phyloP scores from a whole-genome alignment of 2,329 filamentous ascomycete species.

The Diaporthe helianthi region DNA sequence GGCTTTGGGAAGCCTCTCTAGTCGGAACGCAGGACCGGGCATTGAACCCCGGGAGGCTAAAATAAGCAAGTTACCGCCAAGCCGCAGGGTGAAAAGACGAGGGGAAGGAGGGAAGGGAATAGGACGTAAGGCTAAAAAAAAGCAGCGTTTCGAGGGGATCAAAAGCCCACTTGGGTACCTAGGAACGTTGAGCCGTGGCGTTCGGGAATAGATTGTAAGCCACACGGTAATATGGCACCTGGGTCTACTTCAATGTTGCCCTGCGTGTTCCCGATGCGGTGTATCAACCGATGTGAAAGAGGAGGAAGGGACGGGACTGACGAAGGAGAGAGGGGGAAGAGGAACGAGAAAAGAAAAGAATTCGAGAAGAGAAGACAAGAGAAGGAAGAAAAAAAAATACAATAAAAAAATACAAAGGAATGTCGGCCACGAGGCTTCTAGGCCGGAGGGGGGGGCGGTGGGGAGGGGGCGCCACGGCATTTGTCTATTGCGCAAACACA shows the following conservation, averaged over 20 bases:
- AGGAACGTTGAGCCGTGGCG: constrained; percentile 19
- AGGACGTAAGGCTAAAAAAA: neutral
- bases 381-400: neutral
- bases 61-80: constrained; percentile 18
- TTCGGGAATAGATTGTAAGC: constrained; percentile 18
- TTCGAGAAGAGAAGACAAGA: neutral
- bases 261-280: constrained; percentile 3
- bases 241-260: too few species aligned
- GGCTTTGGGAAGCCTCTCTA: neutral
- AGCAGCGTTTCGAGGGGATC: neutral
- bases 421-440: constrained; percentile 5
- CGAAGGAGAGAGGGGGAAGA: neutral
- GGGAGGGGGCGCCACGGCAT: constrained; percentile 9
- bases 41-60: constrained; percentile 9
- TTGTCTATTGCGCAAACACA: neutral
- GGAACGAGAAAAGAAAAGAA: too few species aligned
- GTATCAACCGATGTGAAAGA: neutral
- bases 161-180: constrained; percentile 13
- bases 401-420: neutral
- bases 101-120: neutral
- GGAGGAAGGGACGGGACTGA: neutral
- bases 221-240: constrained; percentile 1
- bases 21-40: constrained; percentile 8
- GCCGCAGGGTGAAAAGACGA: neutral
- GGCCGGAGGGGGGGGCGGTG: too few species aligned